Evolutionary conservation across 2,329 filamentous ascomycete species (phyloP).

Genomic region (Claviceps spartinae): DNA sequence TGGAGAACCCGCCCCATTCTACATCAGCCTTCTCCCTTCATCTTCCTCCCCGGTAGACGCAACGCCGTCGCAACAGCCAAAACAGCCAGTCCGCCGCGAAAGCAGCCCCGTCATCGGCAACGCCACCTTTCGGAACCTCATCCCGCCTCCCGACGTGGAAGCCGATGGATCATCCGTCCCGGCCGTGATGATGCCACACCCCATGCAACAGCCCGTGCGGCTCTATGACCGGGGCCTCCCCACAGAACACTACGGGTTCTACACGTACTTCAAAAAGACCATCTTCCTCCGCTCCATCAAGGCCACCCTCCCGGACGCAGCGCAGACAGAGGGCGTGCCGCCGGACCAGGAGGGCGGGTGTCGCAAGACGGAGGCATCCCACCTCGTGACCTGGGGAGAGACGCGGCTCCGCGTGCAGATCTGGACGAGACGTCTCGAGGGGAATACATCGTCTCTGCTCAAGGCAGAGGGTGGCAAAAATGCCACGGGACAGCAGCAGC

Average conservation of each 20-base stretch:
- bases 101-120: slow-evolving; percentile 10
- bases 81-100: slow-evolving; percentile 8
- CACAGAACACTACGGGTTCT: slow-evolving; percentile 88
- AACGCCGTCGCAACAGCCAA: no score
- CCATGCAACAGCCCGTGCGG: slow-evolving; percentile 63
- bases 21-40: slow-evolving; percentile 55
- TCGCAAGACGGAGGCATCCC: slow-evolving; percentile 36
- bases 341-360: slow-evolving; percentile 43
- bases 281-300: slow-evolving; percentile 59
- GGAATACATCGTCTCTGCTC: slow-evolving; percentile 28
- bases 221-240: slow-evolving; percentile 71
- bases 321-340: slow-evolving; percentile 23
- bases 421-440: slow-evolving; percentile 40
- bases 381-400: slow-evolving; percentile 44
- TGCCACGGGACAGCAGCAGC: no score
- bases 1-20: slow-evolving; percentile 82
- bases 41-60: slow-evolving; percentile 4
- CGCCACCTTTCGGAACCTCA: slow-evolving; percentile 23
- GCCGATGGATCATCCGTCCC: slow-evolving; percentile 59
- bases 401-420: slow-evolving; percentile 52
- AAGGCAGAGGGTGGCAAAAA: slow-evolving; percentile 11
- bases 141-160: slow-evolving; percentile 51
- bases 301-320: slow-evolving; percentile 27
- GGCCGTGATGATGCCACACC: slow-evolving; percentile 57
- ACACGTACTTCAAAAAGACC: slow-evolving; percentile 77